phyloP scores from a whole-genome alignment of 371 early-diverging fungal species.

The Mortierella sp. region DNA sequence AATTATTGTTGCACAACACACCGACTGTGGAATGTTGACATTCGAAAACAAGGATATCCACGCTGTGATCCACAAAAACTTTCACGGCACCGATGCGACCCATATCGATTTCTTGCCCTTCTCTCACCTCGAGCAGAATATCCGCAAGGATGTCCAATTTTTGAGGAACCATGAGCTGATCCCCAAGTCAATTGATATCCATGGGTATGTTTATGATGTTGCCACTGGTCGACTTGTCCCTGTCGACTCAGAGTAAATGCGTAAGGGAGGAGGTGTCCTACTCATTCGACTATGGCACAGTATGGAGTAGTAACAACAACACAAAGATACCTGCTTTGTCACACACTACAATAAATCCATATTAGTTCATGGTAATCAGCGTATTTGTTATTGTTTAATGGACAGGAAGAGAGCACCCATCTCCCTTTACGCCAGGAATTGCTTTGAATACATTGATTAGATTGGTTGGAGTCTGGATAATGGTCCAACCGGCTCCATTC shows the following conservation, averaged over 20 bases:
- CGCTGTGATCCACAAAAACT: conserved; percentile 34
- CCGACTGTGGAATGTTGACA: conserved; percentile 55
- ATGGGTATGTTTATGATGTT: conserved; percentile 50
- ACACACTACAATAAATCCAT: no score
- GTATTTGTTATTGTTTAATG: no score
- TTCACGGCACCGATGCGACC: conserved; percentile 31
- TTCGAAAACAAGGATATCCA: conserved; percentile 43
- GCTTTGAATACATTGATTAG: neutral
- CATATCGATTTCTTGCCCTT: conserved; percentile 54
- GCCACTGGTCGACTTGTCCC: conserved; percentile 38
- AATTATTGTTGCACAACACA: conserved; percentile 46
- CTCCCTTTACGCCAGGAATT: neutral
- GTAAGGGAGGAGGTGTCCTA: neutral
- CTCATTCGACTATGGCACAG: neutral
- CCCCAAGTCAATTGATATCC: conserved; percentile 39
- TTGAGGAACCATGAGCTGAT: conserved; percentile 40
- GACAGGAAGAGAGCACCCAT: no score
- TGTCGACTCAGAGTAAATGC: conserved; percentile 27
- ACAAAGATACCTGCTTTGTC: no score
- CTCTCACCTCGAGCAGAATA: conserved; percentile 45
- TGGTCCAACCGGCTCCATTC: no score
- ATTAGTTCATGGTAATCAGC: no score
- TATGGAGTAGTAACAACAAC: no score
- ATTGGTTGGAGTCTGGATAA: no score
- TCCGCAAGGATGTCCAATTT: conserved; percentile 38